Conservation (phyloP, 768 basidiomycete species). For the Tubosaeta sp. region DNA sequence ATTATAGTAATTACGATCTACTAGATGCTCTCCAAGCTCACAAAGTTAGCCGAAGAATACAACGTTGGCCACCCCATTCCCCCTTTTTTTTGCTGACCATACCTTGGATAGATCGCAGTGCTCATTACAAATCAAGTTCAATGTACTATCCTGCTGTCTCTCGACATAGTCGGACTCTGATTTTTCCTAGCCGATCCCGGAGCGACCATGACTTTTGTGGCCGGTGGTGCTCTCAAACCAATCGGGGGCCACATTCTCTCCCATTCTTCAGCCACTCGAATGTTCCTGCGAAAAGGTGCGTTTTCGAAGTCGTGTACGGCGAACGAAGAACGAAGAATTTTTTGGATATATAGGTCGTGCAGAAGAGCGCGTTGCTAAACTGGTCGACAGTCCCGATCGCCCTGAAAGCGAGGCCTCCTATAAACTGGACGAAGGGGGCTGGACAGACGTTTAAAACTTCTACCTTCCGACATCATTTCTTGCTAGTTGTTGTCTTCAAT, state of each 20-base stretch:
- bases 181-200: constrained; percentile 77
- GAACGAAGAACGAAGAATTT: neutral
- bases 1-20: neutral
- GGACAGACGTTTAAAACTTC: constrained; percentile 69
- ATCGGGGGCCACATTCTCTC: constrained; percentile 89
- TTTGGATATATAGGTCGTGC: constrained; percentile 61
- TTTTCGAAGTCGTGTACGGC: neutral
- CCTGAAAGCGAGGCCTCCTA: constrained; percentile 91
- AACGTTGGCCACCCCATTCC: constrained; percentile 46
- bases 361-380: constrained; percentile 86
- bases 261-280: constrained; percentile 80
- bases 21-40: constrained; percentile 90
- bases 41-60: constrained; percentile 89
- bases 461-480: too few species aligned
- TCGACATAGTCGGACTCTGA: constrained; percentile 5
- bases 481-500: neutral
- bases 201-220: constrained; percentile 92
- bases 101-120: constrained; percentile 60
- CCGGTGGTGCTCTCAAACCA: constrained; percentile 87
- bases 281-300: constrained; percentile 84
- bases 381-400: constrained; percentile 85
- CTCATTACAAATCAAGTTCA: constrained; percentile 93
- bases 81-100: neutral
- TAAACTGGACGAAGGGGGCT: constrained; percentile 87
- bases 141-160: constrained; percentile 39